Percentiles rank a stretch among this genome's conserved stretches.
Conservation (phyloP, 805 yeast species). For the Millerozyma miso region DNA sequence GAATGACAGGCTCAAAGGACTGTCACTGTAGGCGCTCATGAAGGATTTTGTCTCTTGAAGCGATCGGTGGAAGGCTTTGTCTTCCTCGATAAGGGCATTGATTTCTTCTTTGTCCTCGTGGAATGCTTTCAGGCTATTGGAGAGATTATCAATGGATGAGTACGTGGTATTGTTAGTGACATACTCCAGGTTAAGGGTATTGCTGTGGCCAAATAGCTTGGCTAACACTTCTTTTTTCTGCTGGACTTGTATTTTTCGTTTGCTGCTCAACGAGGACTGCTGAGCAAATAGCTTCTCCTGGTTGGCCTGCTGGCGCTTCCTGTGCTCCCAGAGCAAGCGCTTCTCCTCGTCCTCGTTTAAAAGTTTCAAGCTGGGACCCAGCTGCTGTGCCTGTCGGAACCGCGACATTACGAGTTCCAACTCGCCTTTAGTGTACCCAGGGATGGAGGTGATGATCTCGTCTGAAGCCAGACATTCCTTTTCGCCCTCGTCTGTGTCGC, state of each 20-base stretch:
- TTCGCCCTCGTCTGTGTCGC: slow-evolving; percentile 17
- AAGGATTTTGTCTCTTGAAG: slow-evolving; percentile 21
- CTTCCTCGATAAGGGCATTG: slow-evolving; percentile 27
- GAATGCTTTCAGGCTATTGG: slow-evolving; percentile 34
- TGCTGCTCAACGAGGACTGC: slow-evolving; percentile 27
- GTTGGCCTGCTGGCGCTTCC: slow-evolving; percentile 26
- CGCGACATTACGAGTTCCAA: slow-evolving; percentile 20
- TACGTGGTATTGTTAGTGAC: slow-evolving; percentile 39
- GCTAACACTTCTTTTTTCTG: slow-evolving; percentile 39
- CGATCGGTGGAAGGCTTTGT: slow-evolving; percentile 21
- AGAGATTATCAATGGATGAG: slow-evolving; percentile 32
- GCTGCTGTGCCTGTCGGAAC: slow-evolving; percentile 11
- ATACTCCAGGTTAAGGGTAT: slow-evolving; percentile 35
- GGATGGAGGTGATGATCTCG: slow-evolving; percentile 26
- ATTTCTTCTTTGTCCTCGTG: slow-evolving; percentile 43
- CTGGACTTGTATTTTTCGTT: slow-evolving; percentile 35
- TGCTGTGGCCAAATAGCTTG: slow-evolving; percentile 35
- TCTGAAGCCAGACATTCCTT: slow-evolving; percentile 2
- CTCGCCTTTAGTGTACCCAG: slow-evolving; percentile 38
- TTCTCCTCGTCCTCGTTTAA: slow-evolving; percentile 18
- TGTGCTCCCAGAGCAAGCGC: slow-evolving; percentile 22
- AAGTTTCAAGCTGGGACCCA: neutral
- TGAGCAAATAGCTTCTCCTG: slow-evolving; percentile 33
- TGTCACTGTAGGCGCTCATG: slow-evolving; percentile 10
- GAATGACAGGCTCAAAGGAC: neutral